Evolutionary conservation across 2,329 filamentous ascomycete species (phyloP).

Genomic region (Claviceps africana): DNA sequence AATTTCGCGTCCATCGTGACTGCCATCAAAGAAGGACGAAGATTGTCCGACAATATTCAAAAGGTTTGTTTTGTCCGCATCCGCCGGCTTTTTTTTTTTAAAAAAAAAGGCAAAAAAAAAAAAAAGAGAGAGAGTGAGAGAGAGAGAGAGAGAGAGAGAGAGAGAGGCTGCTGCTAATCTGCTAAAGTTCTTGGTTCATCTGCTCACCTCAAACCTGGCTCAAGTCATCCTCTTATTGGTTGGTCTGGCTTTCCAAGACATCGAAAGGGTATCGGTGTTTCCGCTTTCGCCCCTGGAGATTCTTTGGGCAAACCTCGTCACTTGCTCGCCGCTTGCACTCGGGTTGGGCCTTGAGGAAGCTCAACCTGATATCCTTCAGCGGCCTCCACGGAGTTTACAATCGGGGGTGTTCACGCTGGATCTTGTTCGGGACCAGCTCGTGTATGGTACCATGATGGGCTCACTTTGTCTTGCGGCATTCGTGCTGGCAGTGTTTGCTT

Average conservation of each 20-base stretch:
- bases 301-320: slow-evolving; percentile 64
- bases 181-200: slow-evolving; percentile 43
- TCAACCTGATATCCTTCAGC: slow-evolving; percentile 50
- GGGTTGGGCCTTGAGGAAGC: slow-evolving; percentile 59
- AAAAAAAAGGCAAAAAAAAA: too few relatives aligned
- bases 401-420: slow-evolving; percentile 38
- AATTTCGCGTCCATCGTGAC: slow-evolving; percentile 73
- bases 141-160: neutral
- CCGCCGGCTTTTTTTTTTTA: neutral
- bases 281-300: slow-evolving; percentile 60
- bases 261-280: slow-evolving; percentile 45
- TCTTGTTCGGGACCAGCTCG: slow-evolving; percentile 17
- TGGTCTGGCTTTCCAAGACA: slow-evolving; percentile 55
- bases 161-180: neutral
- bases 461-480: slow-evolving; percentile 48
- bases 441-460: slow-evolving; percentile 52
- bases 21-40: slow-evolving; percentile 56
- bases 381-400: slow-evolving; percentile 48
- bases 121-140: neutral
- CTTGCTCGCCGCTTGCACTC: slow-evolving; percentile 56
- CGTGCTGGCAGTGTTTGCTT: slow-evolving; percentile 41
- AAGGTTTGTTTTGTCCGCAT: slow-evolving; percentile 33
- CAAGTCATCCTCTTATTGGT: slow-evolving; percentile 57
- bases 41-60: slow-evolving; percentile 60
- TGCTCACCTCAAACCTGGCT: slow-evolving; percentile 55